A percentile compares a stretch with the other conserved stretches of the same genome.
phyloP scores from a whole-genome alignment of 2,329 filamentous ascomycete species.

The Ascochyta fabae region DNA sequence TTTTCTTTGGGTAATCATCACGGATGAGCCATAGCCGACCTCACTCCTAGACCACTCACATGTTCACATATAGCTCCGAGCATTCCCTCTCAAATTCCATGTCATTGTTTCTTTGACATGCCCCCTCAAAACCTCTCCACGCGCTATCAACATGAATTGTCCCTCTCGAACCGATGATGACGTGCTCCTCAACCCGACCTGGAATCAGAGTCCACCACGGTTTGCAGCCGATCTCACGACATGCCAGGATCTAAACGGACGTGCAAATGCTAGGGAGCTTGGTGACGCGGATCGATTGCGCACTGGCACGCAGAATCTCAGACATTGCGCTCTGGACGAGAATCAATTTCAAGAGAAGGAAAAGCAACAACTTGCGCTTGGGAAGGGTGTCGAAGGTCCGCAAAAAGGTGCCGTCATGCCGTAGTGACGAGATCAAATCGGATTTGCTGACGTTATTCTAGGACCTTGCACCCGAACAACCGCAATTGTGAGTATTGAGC shows the following conservation, averaged over 20 bases:
- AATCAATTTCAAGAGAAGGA: conserved; percentile 27
- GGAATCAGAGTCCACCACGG: conserved; percentile 40
- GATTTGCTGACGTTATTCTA: conserved; percentile 20
- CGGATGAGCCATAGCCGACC: conserved; percentile 30
- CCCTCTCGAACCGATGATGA: conserved; percentile 39
- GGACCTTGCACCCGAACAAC: conserved; percentile 41
- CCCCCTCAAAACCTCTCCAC: background rate
- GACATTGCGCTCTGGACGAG: conserved; percentile 23
- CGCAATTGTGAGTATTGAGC: conserved; percentile 23
- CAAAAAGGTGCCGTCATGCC: conserved; percentile 20
- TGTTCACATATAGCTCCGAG: conserved; percentile 24
- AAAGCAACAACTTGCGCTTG: conserved; percentile 17
- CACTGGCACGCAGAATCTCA: conserved; percentile 19
- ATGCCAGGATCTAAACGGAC: conserved; percentile 40
- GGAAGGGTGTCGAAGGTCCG: conserved; percentile 38
- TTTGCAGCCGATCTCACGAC: conserved; percentile 43
- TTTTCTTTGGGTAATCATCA: conserved; percentile 23
- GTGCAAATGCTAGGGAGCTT: conserved; percentile 39
- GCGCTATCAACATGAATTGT: conserved; percentile 35
- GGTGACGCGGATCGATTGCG: conserved; percentile 31
- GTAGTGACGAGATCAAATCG: conserved; percentile 3
- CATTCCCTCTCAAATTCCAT: conserved; percentile 19
- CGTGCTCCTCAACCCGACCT: conserved; percentile 33
- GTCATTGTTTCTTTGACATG: conserved; percentile 20
- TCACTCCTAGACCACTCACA: conserved; percentile 18